These are phyloP conservation scores for Tylopilus rubrobrunneus DNA, from an alignment of 768 basidiomycete genomes.

Conservation along the genomic window DNA sequence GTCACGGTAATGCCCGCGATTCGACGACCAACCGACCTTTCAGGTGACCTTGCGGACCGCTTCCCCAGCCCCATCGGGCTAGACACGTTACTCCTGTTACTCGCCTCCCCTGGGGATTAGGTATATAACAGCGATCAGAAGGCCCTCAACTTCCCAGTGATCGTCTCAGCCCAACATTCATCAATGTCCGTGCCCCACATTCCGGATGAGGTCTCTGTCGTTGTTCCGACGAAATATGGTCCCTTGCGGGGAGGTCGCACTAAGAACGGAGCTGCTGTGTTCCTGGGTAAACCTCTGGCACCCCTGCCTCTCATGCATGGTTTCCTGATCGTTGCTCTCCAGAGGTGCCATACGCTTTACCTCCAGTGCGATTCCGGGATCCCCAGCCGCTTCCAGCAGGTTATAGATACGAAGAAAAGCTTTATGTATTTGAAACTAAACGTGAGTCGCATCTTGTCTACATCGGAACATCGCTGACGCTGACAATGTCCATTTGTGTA, in stretches of 20 bases:
- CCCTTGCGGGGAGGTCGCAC: constrained; percentile 57
- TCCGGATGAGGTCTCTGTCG: constrained; percentile 1
- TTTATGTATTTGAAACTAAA: constrained; percentile 54
- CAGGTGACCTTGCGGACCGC: background rate
- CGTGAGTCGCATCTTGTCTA: constrained; percentile 36
- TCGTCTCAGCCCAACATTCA: background rate
- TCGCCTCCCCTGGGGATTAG: background rate
- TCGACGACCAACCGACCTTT: background rate
- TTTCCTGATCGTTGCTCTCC: background rate
- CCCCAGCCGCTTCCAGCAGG: constrained; percentile 50
- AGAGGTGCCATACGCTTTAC: constrained; percentile 73
- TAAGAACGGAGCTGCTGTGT: constrained; percentile 55
- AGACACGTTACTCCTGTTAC: background rate
- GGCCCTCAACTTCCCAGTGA: background rate
- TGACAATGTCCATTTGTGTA: too few species aligned
- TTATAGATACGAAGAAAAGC: constrained; percentile 55
- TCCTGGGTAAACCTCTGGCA: constrained; percentile 45
- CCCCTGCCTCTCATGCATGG: background rate
- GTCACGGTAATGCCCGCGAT: too few species aligned
- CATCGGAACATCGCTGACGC: background rate
- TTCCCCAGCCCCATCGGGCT: background rate
- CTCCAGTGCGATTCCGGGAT: constrained; percentile 63
- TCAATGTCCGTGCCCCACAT: constrained; percentile 10
- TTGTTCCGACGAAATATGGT: constrained; percentile 53
- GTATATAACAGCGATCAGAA: background rate